Base-by-base conservation (phyloP, 2,329 filamentous ascomycete species). In the Cercospora sp. region DNA sequence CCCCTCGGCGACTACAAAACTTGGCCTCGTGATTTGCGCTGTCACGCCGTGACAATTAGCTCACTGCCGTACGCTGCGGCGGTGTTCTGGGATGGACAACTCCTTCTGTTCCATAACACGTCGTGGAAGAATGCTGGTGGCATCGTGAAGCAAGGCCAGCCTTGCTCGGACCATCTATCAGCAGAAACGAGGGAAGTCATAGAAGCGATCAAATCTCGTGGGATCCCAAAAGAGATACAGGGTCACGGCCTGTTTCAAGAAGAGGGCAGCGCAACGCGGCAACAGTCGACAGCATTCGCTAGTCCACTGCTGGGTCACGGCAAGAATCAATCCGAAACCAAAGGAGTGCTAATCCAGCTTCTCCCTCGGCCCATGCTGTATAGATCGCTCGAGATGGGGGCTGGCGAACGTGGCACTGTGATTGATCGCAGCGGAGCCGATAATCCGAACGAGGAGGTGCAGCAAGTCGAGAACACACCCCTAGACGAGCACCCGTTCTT, bases 401-500 rank as follows among this genome's bases (percentile, higher is more conserved):
- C n/a, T n/a, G 66, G 66, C 13, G 58, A 55, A 13, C 63, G 28
- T 5, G 62, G 57, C 13, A 62, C 63, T 2, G 63, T 65, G 5
- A 16, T 59, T 20, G 62, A 68, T 39, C 62, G 48, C 31, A 55
- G 59, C n/a, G 64, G 64, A 53, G 45, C 31, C 18, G 10, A 30
- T 12, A 33, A 55, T 3, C 20, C 30, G 2, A 10, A 65, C 26
- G 60, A 64, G 5, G 30, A 28, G 26, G 20, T 36, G 0, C 65
- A 63, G 39, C 60, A 69, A 3, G 58, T 69, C 4, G 73, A 72
- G 28, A 72, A 72, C 64, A 53, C 72, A 1, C 73, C 75, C 2
- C 57, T 78, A 6, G 60, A 80, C 71, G 74, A 81, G 77, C 75
- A 83, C 75, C 65, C 79, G 4, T 79, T 83, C 53, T 83, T 83